These are phyloP conservation scores for Pouteria glomerata DNA, from an alignment of 148 eudicot genomes.

Conservation along the genomic window DNA sequence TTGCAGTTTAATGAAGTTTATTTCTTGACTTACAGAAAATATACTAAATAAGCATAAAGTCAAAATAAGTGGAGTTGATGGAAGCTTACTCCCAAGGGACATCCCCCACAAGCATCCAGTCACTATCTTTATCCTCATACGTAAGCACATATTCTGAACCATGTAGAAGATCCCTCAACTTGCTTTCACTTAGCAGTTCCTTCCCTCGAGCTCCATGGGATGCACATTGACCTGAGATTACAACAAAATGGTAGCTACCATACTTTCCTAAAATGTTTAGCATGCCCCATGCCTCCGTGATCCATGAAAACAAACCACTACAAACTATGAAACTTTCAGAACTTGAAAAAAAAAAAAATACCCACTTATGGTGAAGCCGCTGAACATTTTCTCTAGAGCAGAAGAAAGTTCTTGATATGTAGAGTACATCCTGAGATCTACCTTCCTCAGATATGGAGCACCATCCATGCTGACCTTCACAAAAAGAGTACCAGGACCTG, in stretches of 20 bases:
- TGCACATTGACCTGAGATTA: constrained; percentile 23
- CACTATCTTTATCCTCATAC: constrained; percentile 60
- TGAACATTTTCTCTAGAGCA: constrained; percentile 17
- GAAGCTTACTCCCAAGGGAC: constrained; percentile 59
- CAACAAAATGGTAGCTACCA: neutral
- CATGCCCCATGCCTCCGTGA: too few species aligned
- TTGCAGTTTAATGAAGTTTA: too few species aligned
- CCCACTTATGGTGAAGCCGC: constrained; percentile 18
- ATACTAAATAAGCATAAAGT: too few species aligned
- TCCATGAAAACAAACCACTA: too few species aligned
- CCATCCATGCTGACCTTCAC: constrained; percentile 21
- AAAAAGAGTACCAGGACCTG: constrained; percentile 7
- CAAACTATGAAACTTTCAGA: too few species aligned
- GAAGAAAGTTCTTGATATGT: constrained; percentile 12
- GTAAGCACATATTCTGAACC: constrained; percentile 52
- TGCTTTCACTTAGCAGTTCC: constrained; percentile 43
- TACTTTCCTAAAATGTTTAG: too few species aligned
- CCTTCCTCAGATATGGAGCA: constrained; percentile 17
- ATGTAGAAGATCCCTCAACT: constrained; percentile 39
- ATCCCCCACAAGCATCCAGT: constrained; percentile 68
- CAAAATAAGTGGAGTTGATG: neutral
- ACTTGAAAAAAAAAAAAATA: constrained; percentile 5
- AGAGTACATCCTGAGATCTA: constrained; percentile 7
- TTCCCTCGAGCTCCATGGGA: constrained; percentile 30
- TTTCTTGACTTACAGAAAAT: too few species aligned